Evolutionary conservation across 192 early-diverging fungal species (phyloP).

Genomic region (Pilaira anomala): DNA sequence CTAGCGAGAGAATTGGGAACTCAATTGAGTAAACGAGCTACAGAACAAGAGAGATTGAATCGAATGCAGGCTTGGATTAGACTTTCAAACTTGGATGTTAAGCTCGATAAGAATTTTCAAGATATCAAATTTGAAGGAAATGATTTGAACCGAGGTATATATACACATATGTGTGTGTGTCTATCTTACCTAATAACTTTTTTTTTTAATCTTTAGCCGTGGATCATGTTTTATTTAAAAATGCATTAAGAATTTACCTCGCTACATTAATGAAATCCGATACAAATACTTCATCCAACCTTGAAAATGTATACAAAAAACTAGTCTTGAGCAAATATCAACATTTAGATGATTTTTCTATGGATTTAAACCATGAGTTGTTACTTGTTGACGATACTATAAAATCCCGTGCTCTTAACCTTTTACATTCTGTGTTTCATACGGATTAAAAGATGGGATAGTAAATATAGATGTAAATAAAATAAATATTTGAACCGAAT

Average conservation of each 20-base stretch:
- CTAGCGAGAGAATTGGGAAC: background rate
- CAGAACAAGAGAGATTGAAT: background rate
- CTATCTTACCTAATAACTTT: background rate
- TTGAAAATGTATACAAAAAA: background rate
- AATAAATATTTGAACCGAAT: too few species aligned
- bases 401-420: background rate
- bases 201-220: background rate
- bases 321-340: background rate
- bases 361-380: background rate
- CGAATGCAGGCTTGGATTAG: conserved; percentile 13
- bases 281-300: background rate
- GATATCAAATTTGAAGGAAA: background rate
- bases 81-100: background rate
- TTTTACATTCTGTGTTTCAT: background rate
- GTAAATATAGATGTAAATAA: too few species aligned
- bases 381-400: background rate
- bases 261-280: background rate
- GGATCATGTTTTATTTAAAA: background rate
- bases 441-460: too few species aligned
- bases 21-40: background rate
- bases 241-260: conserved; percentile 2
- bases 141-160: background rate
- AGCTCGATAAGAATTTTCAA: background rate
- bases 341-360: background rate
- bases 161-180: background rate